Evolutionary conservation across 176 grass and related monocot species (phyloP).

Genomic region (Tillandsia fasciculata): DNA sequence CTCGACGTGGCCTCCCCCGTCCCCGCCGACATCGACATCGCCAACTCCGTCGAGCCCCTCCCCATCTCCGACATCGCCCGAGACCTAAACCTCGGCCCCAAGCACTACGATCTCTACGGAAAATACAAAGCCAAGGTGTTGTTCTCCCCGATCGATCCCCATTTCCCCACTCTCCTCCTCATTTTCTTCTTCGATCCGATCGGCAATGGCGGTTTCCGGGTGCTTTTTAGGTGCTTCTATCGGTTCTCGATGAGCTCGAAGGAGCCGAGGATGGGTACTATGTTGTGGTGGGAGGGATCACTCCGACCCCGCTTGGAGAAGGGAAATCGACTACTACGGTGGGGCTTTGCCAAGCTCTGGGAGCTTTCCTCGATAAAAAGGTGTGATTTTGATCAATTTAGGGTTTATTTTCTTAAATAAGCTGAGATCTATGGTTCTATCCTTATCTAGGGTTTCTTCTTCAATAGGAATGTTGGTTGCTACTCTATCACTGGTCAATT

Average conservation of each 20-base stretch:
- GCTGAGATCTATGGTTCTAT: too few relatives aligned
- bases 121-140: conserved; percentile 97
- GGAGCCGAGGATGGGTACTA: conserved; percentile 79
- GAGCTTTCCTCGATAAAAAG: conserved; percentile 94
- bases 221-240: conserved; percentile 51
- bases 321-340: conserved; percentile 93
- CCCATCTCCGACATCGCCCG: conserved; percentile 62
- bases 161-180: neutral
- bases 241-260: conserved; percentile 51
- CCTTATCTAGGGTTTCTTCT: neutral
- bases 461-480: neutral
- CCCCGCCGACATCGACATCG: conserved; percentile 92
- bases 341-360: conserved; percentile 79
- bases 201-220: conserved; percentile 5
- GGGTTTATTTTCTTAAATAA: too few relatives aligned
- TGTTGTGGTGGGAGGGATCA: conserved; percentile 90
- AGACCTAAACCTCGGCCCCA: conserved; percentile 51
- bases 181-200: conserved; percentile 2
- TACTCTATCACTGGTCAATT: too few relatives aligned
- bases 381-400: conserved; percentile 24
- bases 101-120: conserved; percentile 88
- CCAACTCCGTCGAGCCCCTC: conserved; percentile 77
- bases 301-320: conserved; percentile 85
- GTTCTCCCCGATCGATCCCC: neutral
- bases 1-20: conserved; percentile 73